phyloP scores from a whole-genome alignment of 2,329 filamentous ascomycete species.

The Fusarium lateritium region DNA sequence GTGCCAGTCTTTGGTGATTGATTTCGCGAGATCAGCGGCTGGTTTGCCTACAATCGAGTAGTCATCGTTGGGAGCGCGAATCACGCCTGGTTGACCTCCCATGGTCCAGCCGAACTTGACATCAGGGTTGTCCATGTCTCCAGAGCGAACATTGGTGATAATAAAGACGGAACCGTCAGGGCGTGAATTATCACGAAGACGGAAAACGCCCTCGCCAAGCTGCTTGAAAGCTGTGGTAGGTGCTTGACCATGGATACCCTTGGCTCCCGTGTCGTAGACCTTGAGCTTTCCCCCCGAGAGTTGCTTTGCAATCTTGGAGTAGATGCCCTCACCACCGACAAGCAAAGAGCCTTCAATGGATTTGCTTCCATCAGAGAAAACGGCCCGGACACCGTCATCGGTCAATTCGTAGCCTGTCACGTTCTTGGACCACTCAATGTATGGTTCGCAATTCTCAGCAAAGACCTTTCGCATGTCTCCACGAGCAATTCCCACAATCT shows the following conservation, averaged over 20 bases:
- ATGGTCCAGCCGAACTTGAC: constrained; percentile 76
- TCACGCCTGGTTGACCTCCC: constrained; percentile 69
- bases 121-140: constrained; percentile 71
- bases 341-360: constrained; percentile 72
- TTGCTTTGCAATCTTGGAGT: constrained; percentile 72
- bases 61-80: constrained; percentile 71
- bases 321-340: constrained; percentile 74
- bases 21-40: constrained; percentile 71
- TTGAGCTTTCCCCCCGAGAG: constrained; percentile 70
- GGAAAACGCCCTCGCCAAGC: constrained; percentile 75
- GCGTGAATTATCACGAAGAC: constrained; percentile 64
- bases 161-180: constrained; percentile 64
- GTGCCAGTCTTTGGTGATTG: constrained; percentile 69
- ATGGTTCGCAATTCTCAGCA: constrained; percentile 67
- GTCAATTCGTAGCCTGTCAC: constrained; percentile 73
- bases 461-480: constrained; percentile 75
- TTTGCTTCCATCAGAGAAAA: constrained; percentile 73
- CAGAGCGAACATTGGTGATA: constrained; percentile 75
- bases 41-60: constrained; percentile 69
- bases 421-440: constrained; percentile 68
- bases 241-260: constrained; percentile 77
- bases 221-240: constrained; percentile 72
- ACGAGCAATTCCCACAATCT: constrained; percentile 73
- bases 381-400: constrained; percentile 65
- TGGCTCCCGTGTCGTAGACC: constrained; percentile 73